Base-by-base conservation (phyloP, 2,329 filamentous ascomycete species). In the Pezicula rhizophila region DNA sequence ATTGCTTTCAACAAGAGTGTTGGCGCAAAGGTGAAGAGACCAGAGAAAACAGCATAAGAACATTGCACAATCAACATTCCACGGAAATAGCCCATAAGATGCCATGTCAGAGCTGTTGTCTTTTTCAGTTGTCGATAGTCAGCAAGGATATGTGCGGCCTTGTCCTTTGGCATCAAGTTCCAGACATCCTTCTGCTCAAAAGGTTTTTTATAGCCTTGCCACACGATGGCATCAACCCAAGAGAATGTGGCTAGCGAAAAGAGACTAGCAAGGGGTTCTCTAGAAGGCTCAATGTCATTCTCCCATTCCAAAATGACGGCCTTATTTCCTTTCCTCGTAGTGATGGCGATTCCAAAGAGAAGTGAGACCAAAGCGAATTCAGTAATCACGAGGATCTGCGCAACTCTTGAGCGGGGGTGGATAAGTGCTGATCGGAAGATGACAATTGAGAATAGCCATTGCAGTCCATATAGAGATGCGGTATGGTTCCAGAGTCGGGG, bases 401-500 rank as follows among this genome's bases (percentile, higher is more conserved):
- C 73, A 35, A 82, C 66, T 46, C 65, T 68, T 7, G 87, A 87
- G 44, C 73, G 75, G 0, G 89, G 85, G 66, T 93, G 85, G 53
- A 97, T 82, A 50, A 97, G 70, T 46, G 80, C 84, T 2, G 92
- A 96, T 50, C 93, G 89, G 72, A 97, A 93, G 5, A 92, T 69
- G 57, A 89, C 73, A 20, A 92, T 54, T 8, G 77, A 76, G 61
- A 91, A 84, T 5, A 93, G 62, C 89, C 92, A 99, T 65, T 91
- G 85, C 47, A 83, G 72, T 47, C 79, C 78, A 67, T 99, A 99
- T 47, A 99, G 81, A 54, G 78, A 70, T 17, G 89, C 87, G 0
- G 93, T 97, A 68, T 99, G 93, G 64, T 92, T 91, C 93, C 93
- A 99, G 8, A 97, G 72, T 50, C 79, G 76, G 8, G 86, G 84